Conservation (phyloP, 192 early-diverging fungal species). For the Funneliformis geosporum region DNA sequence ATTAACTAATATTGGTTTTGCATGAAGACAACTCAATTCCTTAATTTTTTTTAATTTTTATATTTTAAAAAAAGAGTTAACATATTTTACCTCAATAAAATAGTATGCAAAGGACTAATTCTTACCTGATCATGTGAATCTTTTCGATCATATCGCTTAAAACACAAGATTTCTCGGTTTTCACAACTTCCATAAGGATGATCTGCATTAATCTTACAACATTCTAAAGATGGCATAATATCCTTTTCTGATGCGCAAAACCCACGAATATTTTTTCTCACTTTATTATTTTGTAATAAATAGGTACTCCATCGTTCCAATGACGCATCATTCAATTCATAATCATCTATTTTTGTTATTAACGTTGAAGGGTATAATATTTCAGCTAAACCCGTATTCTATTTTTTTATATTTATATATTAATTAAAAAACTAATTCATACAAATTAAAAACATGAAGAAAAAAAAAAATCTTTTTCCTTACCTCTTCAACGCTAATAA, state of each 20-base stretch:
- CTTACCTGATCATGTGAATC: not conserved
- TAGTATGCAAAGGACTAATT: too few species aligned
- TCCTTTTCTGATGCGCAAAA: slow-evolving; percentile 36
- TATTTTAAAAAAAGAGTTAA: too few species aligned
- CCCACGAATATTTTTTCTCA: slow-evolving; percentile 19
- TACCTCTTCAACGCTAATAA: slow-evolving; percentile 55
- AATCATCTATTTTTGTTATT: slow-evolving; percentile 49
- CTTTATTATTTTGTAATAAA: slow-evolving; percentile 21
- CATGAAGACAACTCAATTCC: slow-evolving; percentile 40
- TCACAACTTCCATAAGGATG: slow-evolving; percentile 58
- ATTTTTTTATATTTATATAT: too few species aligned
- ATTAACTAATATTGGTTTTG: slow-evolving; percentile 42
- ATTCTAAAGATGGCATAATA: slow-evolving; percentile 42
- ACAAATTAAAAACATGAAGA: too few species aligned
- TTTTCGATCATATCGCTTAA: slow-evolving; percentile 31
- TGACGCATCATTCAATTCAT: slow-evolving; percentile 38
- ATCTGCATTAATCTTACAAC: slow-evolving; percentile 57
- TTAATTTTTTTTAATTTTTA: not conserved
- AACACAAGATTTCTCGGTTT: slow-evolving; percentile 51
- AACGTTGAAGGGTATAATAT: slow-evolving; percentile 49
- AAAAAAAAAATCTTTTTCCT: too few species aligned
- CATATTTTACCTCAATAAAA: too few species aligned
- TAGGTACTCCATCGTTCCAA: slow-evolving; percentile 36
- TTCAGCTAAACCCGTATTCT: not conserved
- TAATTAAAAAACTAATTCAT: too few species aligned